Evolutionary conservation across 1,284 basidiomycete genomes (phyloP).

Genomic region (Puccinia novopanici): DNA sequence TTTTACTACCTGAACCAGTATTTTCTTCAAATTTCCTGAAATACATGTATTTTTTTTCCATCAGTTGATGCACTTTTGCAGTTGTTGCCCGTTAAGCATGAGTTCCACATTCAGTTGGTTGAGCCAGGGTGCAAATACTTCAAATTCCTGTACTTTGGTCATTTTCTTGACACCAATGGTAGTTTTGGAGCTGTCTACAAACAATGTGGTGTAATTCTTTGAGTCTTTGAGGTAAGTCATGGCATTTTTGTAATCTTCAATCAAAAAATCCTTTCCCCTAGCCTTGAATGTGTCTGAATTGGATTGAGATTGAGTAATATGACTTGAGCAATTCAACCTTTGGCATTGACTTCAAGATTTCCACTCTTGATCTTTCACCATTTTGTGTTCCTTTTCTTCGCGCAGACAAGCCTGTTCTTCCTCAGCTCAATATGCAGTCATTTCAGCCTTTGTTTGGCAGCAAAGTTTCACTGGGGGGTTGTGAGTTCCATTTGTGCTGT

Average conservation of each 20-base stretch:
- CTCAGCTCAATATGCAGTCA: neutral
- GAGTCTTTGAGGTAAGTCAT: neutral
- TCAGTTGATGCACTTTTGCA: neutral
- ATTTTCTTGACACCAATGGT: neutral
- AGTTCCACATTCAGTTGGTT: neutral
- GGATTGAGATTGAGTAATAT: neutral
- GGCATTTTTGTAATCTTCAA: neutral
- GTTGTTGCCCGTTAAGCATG: neutral
- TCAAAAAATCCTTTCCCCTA: neutral
- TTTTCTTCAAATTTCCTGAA: neutral
- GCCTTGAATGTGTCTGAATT: neutral
- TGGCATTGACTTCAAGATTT: neutral
- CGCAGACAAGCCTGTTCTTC: neutral
- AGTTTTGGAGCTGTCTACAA: neutral
- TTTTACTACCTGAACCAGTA: neutral
- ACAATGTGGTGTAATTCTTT: neutral
- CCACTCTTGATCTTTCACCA: neutral
- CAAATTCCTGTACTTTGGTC: neutral
- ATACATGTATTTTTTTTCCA: slow-evolving; percentile 3
- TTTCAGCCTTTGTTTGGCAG: neutral
- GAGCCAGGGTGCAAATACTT: neutral
- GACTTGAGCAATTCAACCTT: neutral
- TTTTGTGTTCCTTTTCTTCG: neutral
- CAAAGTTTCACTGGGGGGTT: neutral
- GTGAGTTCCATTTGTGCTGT: no score